phyloP scores from a whole-genome alignment of 2,329 filamentous ascomycete species.

The Epichloe sylvatica region DNA sequence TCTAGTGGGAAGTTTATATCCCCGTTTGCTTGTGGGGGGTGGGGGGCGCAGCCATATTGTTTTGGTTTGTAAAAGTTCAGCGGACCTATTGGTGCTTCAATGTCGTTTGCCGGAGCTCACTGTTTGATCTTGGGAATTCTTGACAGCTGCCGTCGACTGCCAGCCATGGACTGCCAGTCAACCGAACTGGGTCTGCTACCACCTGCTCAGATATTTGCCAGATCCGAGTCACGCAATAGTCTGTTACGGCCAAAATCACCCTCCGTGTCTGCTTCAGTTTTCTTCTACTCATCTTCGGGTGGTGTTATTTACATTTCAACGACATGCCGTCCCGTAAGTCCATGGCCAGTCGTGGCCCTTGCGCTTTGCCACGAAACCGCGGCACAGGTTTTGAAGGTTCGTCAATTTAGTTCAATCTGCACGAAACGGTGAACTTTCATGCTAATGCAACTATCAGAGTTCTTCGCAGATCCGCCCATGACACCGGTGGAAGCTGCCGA shows the following conservation, averaged over 20 bases:
- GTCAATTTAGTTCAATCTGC: background rate
- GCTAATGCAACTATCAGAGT: slow-evolving; percentile 32
- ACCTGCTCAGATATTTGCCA: background rate
- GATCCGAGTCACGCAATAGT: background rate
- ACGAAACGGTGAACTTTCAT: background rate
- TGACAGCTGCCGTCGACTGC: slow-evolving; percentile 1
- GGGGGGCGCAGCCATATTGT: no score
- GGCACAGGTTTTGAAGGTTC: slow-evolving; percentile 58
- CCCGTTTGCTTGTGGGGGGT: no score
- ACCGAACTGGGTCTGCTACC: background rate
- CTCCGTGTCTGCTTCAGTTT: no score
- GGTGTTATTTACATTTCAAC: background rate
- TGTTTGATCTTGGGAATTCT: background rate
- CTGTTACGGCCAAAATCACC: no score
- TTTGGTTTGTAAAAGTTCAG: no score
- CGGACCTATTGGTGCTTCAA: background rate
- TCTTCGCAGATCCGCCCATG: slow-evolving; percentile 65
- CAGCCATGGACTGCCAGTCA: background rate
- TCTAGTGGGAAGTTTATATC: no score
- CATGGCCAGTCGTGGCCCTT: slow-evolving; percentile 21
- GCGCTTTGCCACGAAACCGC: slow-evolving; percentile 27
- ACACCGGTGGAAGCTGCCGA: slow-evolving; percentile 53
- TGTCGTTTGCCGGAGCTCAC: background rate
- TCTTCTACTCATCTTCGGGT: no score
- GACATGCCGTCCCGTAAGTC: slow-evolving; percentile 5